phyloP scores from a whole-genome alignment of 768 basidiomycete genomes.

The Lanmaoa rubissima region DNA sequence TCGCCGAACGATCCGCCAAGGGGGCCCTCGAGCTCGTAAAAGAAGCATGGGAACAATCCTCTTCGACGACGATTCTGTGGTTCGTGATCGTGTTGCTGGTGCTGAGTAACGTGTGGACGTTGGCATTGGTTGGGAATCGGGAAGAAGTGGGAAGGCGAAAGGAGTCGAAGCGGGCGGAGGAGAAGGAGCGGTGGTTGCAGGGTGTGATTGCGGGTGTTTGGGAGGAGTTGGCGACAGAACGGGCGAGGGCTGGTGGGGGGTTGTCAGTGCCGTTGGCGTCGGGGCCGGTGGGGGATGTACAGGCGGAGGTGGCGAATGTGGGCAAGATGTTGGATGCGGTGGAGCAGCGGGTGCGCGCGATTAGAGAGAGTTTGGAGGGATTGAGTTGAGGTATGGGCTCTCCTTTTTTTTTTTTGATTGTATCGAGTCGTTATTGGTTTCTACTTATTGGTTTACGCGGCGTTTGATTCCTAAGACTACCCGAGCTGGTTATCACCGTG shows the following conservation, averaged over 20 bases:
- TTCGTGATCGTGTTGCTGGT: constrained; percentile 72
- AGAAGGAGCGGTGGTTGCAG: constrained; percentile 74
- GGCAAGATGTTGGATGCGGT: constrained; percentile 51
- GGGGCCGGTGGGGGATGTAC: constrained; percentile 34
- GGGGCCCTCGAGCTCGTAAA: constrained; percentile 75
- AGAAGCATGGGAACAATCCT: constrained; percentile 79
- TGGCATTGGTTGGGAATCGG: constrained; percentile 46
- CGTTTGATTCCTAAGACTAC: too few relatives aligned
- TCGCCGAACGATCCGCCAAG: constrained; percentile 65
- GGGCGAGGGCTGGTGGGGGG: constrained; percentile 24
- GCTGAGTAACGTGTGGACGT: constrained; percentile 75
- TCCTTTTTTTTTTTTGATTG: background rate
- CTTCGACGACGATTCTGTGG: constrained; percentile 67
- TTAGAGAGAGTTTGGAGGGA: constrained; percentile 43
- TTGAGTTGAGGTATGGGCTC: constrained; percentile 22
- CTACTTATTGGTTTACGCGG: background rate
- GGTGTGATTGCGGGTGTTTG: constrained; percentile 68
- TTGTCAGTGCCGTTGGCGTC: constrained; percentile 16
- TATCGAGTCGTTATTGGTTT: background rate
- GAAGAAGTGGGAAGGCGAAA: constrained; percentile 45
- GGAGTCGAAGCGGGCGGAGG: constrained; percentile 54
- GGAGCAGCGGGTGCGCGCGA: constrained; percentile 52
- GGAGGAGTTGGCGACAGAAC: constrained; percentile 61
- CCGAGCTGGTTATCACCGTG: too few relatives aligned
- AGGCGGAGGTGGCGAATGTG: constrained; percentile 48